phyloP scores from a whole-genome alignment of 108 stramenopile genomes.

The Skeletonema grethae region DNA sequence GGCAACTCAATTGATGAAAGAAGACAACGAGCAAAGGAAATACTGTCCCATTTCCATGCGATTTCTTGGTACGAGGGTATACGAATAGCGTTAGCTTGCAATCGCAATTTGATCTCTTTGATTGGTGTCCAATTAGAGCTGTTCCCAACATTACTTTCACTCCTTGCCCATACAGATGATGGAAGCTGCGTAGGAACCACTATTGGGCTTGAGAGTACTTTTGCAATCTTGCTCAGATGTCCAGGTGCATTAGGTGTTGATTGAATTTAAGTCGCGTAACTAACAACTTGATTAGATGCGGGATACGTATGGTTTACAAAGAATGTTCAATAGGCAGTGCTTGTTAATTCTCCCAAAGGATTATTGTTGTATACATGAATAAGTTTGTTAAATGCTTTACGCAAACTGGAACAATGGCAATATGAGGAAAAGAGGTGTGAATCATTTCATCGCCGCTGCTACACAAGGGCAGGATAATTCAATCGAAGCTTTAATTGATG shows the following conservation, averaged over 20 bases:
- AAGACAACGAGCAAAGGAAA: conserved; percentile 11
- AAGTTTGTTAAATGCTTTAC: no score
- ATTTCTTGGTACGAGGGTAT: conserved; percentile 30
- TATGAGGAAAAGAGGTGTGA: no score
- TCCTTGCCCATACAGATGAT: neutral
- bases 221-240: neutral
- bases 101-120: conserved; percentile 17
- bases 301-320: no score
- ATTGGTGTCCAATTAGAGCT: conserved; percentile 15
- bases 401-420: no score
- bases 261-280: neutral
- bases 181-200: neutral
- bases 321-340: no score
- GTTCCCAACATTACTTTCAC: conserved; percentile 9
- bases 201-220: neutral
- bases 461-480: no score
- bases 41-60: conserved; percentile 18
- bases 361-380: no score
- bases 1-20: neutral
- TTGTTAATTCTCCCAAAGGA: no score
- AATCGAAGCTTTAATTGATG: no score
- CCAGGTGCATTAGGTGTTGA: neutral
- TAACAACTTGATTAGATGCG: neutral
- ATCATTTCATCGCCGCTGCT: no score
- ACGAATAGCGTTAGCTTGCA: conserved; percentile 22